These are phyloP conservation scores for Triticum aestivum DNA, from an alignment of 176 grass and related monocot genomes.

Conservation along the genomic window DNA sequence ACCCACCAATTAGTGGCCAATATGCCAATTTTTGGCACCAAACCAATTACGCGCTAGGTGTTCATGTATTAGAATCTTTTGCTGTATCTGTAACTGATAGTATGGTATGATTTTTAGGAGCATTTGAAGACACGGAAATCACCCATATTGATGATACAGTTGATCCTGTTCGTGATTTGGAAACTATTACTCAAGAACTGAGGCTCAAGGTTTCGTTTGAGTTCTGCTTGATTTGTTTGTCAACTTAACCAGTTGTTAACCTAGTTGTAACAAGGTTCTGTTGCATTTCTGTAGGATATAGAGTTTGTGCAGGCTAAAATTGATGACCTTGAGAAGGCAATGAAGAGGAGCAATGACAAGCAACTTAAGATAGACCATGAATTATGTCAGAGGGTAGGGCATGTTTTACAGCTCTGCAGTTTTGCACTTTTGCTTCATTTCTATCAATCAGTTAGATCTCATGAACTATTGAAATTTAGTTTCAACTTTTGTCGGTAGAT, in stretches of 20 bases:
- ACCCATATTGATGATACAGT: slow-evolving; percentile 92
- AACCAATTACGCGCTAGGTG: too few relatives aligned
- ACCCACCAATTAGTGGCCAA: too few relatives aligned
- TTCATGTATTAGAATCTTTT: background rate
- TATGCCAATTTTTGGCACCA: too few relatives aligned
- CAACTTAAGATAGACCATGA: slow-evolving; percentile 93
- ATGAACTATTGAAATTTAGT: background rate
- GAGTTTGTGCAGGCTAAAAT: slow-evolving; percentile 73
- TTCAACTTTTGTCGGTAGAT: background rate
- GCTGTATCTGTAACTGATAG: slow-evolving; percentile 18
- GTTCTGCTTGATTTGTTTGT: slow-evolving; percentile 14
- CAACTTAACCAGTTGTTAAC: background rate
- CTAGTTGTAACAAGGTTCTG: background rate
- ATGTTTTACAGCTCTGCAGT: background rate
- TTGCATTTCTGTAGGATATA: slow-evolving; percentile 65
- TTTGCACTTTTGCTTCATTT: background rate
- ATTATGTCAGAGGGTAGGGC: slow-evolving; percentile 72
- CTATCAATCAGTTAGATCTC: slow-evolving; percentile 9
- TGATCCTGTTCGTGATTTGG: slow-evolving; percentile 98
- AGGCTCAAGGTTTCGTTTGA: slow-evolving; percentile 77
- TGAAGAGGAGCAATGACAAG: slow-evolving; percentile 99
- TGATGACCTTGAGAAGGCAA: slow-evolving; percentile 88
- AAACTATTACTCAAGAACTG: slow-evolving; percentile 86
- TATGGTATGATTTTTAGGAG: slow-evolving; percentile 54
- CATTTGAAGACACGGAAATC: slow-evolving; percentile 93